A percentile compares a stretch with the other conserved stretches of the same genome.
phyloP scores from a whole-genome alignment of 1,284 basidiomycete genomes.

The Ganoderma sinense region DNA sequence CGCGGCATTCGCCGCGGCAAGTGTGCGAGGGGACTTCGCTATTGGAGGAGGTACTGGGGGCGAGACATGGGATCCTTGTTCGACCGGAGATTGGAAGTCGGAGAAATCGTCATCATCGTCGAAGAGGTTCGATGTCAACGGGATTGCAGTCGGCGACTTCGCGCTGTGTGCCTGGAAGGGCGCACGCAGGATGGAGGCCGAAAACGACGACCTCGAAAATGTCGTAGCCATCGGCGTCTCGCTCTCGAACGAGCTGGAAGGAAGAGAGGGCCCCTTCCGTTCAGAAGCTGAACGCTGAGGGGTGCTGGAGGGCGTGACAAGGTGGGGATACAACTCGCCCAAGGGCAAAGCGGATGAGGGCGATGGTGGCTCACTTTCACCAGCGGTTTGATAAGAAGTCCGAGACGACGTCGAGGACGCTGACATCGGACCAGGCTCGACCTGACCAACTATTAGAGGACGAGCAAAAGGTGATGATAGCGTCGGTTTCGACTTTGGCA shows the following conservation, averaged over 20 bases:
- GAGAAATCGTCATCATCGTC: slow-evolving; percentile 42
- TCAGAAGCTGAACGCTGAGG: slow-evolving; percentile 16
- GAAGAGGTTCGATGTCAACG: slow-evolving; percentile 22
- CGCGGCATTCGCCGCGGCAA: slow-evolving; percentile 5
- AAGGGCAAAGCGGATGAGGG: slow-evolving; percentile 25
- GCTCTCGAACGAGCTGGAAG: not conserved
- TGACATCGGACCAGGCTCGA: slow-evolving; percentile 37
- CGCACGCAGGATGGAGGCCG: slow-evolving; percentile 5
- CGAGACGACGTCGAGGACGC: slow-evolving; percentile 24
- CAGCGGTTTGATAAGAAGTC: slow-evolving; percentile 26
- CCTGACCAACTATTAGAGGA: slow-evolving; percentile 48
- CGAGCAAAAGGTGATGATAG: slow-evolving; percentile 26
- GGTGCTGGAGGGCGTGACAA: slow-evolving; percentile 16
- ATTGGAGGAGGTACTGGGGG: slow-evolving; percentile 21
- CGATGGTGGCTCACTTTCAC: slow-evolving; percentile 21
- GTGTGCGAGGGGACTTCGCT: slow-evolving; percentile 25
- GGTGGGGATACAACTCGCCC: slow-evolving; percentile 25
- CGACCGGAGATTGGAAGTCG: slow-evolving; percentile 38
- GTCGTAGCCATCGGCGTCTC: slow-evolving; percentile 20
- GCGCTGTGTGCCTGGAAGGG: slow-evolving; percentile 1
- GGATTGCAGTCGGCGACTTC: slow-evolving; percentile 9
- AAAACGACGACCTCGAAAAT: slow-evolving; percentile 7
- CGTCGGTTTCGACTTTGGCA: slow-evolving; percentile 18
- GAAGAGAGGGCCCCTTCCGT: slow-evolving; percentile 1
- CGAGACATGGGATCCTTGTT: slow-evolving; percentile 4